phyloP scores from a whole-genome alignment of 139 green algal genomes.

The Closterium sp. region DNA sequence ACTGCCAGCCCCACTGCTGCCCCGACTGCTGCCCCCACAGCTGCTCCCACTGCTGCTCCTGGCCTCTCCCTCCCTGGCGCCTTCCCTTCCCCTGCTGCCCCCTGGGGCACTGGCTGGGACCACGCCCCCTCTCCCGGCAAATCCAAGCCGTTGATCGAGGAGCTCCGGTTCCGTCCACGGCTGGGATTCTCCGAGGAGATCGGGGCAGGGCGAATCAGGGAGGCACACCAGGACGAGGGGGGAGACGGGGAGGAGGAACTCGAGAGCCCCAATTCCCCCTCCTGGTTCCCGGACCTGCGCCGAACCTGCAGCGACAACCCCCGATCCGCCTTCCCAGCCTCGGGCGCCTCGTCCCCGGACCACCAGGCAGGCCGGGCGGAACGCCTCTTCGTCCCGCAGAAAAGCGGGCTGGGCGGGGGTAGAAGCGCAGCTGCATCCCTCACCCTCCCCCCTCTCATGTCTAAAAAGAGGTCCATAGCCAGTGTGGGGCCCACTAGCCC shows the following conservation, averaged over 20 bases:
- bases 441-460: not conserved
- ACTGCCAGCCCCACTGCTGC: not conserved
- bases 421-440: not conserved
- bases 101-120: not conserved
- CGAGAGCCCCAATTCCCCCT: not conserved
- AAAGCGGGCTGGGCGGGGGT: not conserved
- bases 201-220: not conserved
- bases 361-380: not conserved
- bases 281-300: not conserved
- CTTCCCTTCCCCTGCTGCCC: not conserved
- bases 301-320: not conserved
- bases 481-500: not conserved
- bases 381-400: not conserved
- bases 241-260: not conserved
- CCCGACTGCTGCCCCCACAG: not conserved
- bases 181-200: not conserved
- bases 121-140: not conserved
- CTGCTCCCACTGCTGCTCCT: not conserved
- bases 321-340: not conserved
- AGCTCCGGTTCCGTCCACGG: not conserved
- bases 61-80: not conserved
- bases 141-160: not conserved
- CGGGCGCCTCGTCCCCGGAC: not conserved
- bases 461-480: not conserved
- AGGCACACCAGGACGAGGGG: not conserved